A percentile compares a stretch with the other conserved stretches of the same genome.
phyloP scores from a whole-genome alignment of 2,329 filamentous ascomycete species.

The Capronia coronata region DNA sequence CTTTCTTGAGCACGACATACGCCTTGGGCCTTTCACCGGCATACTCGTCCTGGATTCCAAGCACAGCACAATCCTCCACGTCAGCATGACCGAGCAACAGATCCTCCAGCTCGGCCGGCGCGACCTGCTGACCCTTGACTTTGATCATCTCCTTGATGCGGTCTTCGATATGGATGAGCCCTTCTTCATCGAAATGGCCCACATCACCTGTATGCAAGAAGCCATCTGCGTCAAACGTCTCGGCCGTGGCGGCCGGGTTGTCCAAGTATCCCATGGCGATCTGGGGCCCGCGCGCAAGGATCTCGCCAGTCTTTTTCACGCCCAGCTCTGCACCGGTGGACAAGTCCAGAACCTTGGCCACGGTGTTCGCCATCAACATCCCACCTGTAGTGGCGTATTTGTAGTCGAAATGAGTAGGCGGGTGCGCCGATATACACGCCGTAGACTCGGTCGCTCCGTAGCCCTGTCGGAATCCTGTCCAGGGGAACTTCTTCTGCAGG shows the following conservation, averaged over 20 bases:
- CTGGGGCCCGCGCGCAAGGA: constrained; percentile 72
- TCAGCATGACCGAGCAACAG: constrained; percentile 50
- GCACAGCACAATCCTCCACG: constrained; percentile 61
- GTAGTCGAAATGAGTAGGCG: constrained; percentile 51
- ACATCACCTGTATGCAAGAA: constrained; percentile 62
- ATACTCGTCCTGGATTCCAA: constrained; percentile 60
- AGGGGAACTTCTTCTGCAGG: constrained; percentile 52
- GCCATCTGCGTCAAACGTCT: constrained; percentile 58
- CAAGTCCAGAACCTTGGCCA: constrained; percentile 51
- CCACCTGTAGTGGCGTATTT: constrained; percentile 46
- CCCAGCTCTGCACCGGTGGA: constrained; percentile 43
- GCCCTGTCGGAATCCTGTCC: constrained; percentile 57
- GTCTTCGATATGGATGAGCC: constrained; percentile 42
- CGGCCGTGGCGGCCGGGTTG: constrained; percentile 61
- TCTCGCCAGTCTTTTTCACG: constrained; percentile 49
- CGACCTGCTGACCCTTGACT: constrained; percentile 56
- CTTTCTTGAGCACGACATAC: constrained; percentile 77
- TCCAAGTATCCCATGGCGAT: constrained; percentile 73
- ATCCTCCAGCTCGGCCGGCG: constrained; percentile 55
- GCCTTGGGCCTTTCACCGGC: constrained; percentile 58
- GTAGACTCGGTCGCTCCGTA: constrained; percentile 66
- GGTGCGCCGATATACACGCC: constrained; percentile 56
- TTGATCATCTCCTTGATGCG: constrained; percentile 52
- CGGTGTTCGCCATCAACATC: constrained; percentile 52
- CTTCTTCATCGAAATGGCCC: constrained; percentile 51